Evolutionary conservation across 2,329 filamentous ascomycete genomes (phyloP).

Genomic region (Truncatella angustata): DNA sequence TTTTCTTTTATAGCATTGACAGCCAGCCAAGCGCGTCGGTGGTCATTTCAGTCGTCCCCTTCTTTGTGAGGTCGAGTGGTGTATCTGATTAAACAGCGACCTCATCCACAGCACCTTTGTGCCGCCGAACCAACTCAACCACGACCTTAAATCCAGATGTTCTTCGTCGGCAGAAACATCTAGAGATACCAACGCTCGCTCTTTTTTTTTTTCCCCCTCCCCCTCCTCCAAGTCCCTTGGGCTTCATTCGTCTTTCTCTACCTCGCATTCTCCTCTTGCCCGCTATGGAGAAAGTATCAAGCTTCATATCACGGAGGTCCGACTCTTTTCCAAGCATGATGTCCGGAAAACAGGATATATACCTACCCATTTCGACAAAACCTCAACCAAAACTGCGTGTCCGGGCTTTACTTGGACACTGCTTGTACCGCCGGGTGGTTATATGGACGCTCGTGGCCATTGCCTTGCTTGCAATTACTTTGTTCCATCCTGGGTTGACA

Average conservation of each 20-base stretch:
- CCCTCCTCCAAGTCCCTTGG: background rate
- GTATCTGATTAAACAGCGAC: background rate
- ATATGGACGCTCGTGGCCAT: conserved; percentile 46
- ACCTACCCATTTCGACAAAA: conserved; percentile 28
- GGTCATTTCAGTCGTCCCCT: too few relatives aligned
- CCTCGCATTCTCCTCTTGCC: background rate
- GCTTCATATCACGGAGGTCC: conserved; percentile 21
- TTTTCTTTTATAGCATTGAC: background rate
- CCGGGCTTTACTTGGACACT: conserved; percentile 47
- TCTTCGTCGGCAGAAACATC: background rate
- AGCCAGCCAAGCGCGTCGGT: background rate
- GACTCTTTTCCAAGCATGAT: conserved; percentile 16
- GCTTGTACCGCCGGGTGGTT: conserved; percentile 50
- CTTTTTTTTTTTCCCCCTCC: too few relatives aligned
- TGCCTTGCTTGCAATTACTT: conserved; percentile 37
- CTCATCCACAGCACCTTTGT: background rate
- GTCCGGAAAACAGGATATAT: conserved; percentile 21
- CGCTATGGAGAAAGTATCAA: conserved; percentile 24
- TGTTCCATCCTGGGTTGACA: conserved; percentile 33
- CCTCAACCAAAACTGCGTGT: conserved; percentile 39
- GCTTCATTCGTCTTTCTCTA: too few relatives aligned
- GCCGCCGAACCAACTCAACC: background rate
- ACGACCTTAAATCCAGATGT: background rate
- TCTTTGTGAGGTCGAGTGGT: background rate
- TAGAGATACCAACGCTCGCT: background rate